Conservation (phyloP, 2,329 filamentous ascomycete genomes). For the Alternaria consortialis region DNA sequence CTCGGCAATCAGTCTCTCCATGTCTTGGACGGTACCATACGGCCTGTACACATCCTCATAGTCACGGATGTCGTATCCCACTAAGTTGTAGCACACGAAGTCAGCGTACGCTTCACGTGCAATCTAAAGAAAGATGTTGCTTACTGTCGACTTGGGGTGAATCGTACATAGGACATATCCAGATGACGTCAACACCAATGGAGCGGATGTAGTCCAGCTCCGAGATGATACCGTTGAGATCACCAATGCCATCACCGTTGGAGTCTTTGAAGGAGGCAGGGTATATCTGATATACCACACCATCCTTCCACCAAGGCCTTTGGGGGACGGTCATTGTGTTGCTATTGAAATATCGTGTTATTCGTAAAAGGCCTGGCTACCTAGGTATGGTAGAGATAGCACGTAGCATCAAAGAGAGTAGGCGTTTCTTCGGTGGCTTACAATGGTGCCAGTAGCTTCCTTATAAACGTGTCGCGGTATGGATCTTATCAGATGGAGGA, state of each 20-base stretch:
- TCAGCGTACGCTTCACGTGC: neutral
- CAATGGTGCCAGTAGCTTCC: conserved; percentile 10
- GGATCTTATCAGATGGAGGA: neutral
- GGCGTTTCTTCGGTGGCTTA: conserved; percentile 10
- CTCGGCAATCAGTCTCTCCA: conserved; percentile 50
- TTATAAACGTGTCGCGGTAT: conserved; percentile 13
- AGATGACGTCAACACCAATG: conserved; percentile 54
- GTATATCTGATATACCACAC: conserved; percentile 69
- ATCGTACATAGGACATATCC: conserved; percentile 54
- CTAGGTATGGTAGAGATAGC: neutral
- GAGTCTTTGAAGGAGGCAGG: conserved; percentile 69
- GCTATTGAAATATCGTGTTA: neutral
- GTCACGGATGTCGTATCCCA: conserved; percentile 53
- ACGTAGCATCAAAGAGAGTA: conserved; percentile 7
- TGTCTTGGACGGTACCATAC: conserved; percentile 52
- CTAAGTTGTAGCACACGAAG: neutral
- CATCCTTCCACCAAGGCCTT: conserved; percentile 68
- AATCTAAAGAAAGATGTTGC: neutral
- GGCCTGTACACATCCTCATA: conserved; percentile 52
- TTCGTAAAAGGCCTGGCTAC: conserved; percentile 3
- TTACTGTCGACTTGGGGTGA: conserved; percentile 56
- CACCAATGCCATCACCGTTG: conserved; percentile 64
- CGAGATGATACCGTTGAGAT: conserved; percentile 66
- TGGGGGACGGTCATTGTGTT: conserved; percentile 41
- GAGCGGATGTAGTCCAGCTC: conserved; percentile 64